Percentiles rank a stretch among this genome's conserved stretches.
These are phyloP conservation scores for Nepenthes mirabilis DNA, from an alignment of 148 eudicot genomes.

Conservation along the genomic window DNA sequence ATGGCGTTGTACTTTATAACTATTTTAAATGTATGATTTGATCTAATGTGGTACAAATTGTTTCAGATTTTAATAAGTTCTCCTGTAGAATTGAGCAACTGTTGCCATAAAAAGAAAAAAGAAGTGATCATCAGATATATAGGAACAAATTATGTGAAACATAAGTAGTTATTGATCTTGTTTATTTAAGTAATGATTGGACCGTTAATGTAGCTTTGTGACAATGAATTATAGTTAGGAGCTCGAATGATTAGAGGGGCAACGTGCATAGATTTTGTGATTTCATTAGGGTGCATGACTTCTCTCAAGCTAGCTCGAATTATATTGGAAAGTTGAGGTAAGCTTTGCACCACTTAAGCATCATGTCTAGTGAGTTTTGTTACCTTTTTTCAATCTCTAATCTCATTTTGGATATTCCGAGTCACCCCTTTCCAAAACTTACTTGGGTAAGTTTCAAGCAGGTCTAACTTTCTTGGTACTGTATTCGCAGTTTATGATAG, in stretches of 20 bases:
- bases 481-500: conserved; percentile 29
- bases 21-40: too few relatives aligned
- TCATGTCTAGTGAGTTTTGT: not conserved
- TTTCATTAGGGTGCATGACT: conserved; percentile 29
- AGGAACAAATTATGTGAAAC: too few relatives aligned
- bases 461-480: conserved; percentile 50
- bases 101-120: too few relatives aligned
- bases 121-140: too few relatives aligned
- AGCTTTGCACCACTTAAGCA: not conserved
- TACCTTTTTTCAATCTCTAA: not conserved
- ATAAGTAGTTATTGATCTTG: not conserved
- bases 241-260: conserved; percentile 35
- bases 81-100: too few relatives aligned
- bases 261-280: conserved; percentile 24
- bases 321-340: conserved; percentile 45
- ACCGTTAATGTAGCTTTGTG: conserved; percentile 21
- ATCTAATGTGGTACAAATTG: too few relatives aligned
- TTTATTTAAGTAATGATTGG: not conserved
- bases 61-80: too few relatives aligned
- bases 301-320: conserved; percentile 23
- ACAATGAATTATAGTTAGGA: conserved; percentile 30
- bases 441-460: conserved; percentile 3
- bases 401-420: not conserved
- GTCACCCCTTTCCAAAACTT: not conserved
- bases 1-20: too few relatives aligned